Evolutionary conservation across 768 basidiomycete genomes (phyloP).

Genomic region (Russula lepida): DNA sequence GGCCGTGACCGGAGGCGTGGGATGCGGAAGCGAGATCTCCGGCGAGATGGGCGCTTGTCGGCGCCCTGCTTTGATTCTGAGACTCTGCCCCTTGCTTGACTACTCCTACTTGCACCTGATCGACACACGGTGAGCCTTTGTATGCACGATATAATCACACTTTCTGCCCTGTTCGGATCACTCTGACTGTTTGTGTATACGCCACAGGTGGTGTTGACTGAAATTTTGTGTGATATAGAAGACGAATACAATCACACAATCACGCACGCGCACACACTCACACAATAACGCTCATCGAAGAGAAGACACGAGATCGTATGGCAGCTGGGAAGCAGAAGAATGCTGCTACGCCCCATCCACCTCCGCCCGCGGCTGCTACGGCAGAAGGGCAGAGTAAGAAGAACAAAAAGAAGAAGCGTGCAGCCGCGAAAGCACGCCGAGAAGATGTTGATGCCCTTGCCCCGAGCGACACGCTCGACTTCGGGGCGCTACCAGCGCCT

Average conservation of each 20-base stretch:
- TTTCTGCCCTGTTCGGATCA: not conserved
- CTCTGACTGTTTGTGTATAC: conserved; percentile 1
- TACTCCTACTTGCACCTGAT: conserved; percentile 9
- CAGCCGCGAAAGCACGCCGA: conserved; percentile 1
- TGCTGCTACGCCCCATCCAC: not conserved
- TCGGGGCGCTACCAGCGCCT: conserved; percentile 14
- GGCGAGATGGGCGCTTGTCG: conserved; percentile 5
- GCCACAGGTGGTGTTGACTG: conserved; percentile 1
- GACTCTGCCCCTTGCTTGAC: conserved; percentile 10
- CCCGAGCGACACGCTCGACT: conserved; percentile 15
- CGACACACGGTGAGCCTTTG: conserved; percentile 10
- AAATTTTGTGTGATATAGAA: not conserved
- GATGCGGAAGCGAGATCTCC: conserved; percentile 2
- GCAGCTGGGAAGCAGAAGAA: conserved; percentile 16
- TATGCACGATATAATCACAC: not conserved
- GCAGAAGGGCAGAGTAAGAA: conserved; percentile 3
- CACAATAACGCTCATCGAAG: not conserved
- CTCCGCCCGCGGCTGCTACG: not conserved
- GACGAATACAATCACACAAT: not conserved
- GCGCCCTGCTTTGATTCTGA: conserved; percentile 7
- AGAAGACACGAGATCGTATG: conserved; percentile 1
- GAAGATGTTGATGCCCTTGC: conserved; percentile 12
- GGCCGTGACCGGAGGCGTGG: conserved; percentile 2
- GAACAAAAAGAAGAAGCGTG: conserved; percentile 17
- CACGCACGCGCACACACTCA: not conserved